Percentiles rank a stretch among this genome's conserved stretches.
These are phyloP conservation scores for Yamadazyma triangularis DNA, from an alignment of 1,139 yeast genomes.

Conservation along the genomic window DNA sequence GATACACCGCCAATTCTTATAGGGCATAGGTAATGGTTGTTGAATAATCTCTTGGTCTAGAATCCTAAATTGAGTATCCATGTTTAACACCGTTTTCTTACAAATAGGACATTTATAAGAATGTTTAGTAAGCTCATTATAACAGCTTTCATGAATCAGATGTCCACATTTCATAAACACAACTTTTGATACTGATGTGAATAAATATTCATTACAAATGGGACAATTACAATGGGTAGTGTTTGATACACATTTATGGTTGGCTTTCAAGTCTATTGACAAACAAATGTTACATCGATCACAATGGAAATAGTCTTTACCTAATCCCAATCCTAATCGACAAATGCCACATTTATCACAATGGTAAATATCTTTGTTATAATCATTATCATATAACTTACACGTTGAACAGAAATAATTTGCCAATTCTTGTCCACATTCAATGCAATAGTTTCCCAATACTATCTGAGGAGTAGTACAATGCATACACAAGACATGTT, in stretches of 20 bases:
- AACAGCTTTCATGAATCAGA: constrained; percentile 84
- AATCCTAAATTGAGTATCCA: constrained; percentile 84
- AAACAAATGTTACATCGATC: constrained; percentile 87
- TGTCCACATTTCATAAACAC: constrained; percentile 95
- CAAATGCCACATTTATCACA: constrained; percentile 93
- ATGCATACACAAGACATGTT: constrained; percentile 73
- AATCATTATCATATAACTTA: constrained; percentile 80
- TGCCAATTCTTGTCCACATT: constrained; percentile 66
- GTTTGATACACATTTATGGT: constrained; percentile 80
- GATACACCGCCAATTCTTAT: constrained; percentile 69
- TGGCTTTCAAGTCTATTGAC: constrained; percentile 69
- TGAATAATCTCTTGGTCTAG: constrained; percentile 76
- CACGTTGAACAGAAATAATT: constrained; percentile 75
- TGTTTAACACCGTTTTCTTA: constrained; percentile 75
- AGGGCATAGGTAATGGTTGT: constrained; percentile 78
- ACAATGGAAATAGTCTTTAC: constrained; percentile 88
- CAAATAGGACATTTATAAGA: constrained; percentile 91
- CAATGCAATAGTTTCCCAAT: constrained; percentile 55
- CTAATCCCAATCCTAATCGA: constrained; percentile 81
- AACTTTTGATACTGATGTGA: constrained; percentile 78
- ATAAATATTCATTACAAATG: constrained; percentile 87
- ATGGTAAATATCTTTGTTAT: constrained; percentile 78
- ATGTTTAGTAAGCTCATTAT: constrained; percentile 71
- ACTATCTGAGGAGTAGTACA: constrained; percentile 78
- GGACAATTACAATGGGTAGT: constrained; percentile 92